Conservation (phyloP, 1,139 yeast genomes). For the Wickerhamomyces sp. region DNA sequence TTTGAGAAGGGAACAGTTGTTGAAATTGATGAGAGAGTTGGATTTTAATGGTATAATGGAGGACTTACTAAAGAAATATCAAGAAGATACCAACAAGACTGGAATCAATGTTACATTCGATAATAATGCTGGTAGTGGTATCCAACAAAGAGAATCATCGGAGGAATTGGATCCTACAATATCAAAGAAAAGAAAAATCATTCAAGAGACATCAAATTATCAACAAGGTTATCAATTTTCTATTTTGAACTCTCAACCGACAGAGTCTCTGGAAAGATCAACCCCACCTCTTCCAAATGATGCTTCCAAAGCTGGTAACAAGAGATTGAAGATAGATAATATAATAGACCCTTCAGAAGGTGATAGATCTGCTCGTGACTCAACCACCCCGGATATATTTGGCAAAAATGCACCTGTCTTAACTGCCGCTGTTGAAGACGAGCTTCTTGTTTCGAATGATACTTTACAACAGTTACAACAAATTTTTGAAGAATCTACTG, state of each 20-base stretch:
- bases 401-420: background rate
- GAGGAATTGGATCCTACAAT: background rate
- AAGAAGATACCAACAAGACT: constrained; percentile 33
- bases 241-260: constrained; percentile 5
- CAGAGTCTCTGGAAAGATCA: constrained; percentile 9
- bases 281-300: background rate
- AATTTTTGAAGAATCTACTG: constrained; percentile 11
- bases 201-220: constrained; percentile 1
- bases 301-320: background rate
- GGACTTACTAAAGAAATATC: constrained; percentile 51
- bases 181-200: background rate
- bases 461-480: constrained; percentile 22
- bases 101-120: background rate
- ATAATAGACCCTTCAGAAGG: constrained; percentile 9
- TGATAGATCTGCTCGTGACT: constrained; percentile 5
- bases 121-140: background rate
- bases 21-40: constrained; percentile 57
- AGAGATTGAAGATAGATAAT: constrained; percentile 13
- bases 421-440: constrained; percentile 11
- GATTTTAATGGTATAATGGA: constrained; percentile 67
- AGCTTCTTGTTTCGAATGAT: constrained; percentile 13
- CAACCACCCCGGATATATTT: background rate
- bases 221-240: background rate
- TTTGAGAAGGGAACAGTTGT: constrained; percentile 62
- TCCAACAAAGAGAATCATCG: background rate